These are phyloP conservation scores for Leccinum sublutescens DNA, from an alignment of 768 basidiomycete genomes.

Conservation along the genomic window DNA sequence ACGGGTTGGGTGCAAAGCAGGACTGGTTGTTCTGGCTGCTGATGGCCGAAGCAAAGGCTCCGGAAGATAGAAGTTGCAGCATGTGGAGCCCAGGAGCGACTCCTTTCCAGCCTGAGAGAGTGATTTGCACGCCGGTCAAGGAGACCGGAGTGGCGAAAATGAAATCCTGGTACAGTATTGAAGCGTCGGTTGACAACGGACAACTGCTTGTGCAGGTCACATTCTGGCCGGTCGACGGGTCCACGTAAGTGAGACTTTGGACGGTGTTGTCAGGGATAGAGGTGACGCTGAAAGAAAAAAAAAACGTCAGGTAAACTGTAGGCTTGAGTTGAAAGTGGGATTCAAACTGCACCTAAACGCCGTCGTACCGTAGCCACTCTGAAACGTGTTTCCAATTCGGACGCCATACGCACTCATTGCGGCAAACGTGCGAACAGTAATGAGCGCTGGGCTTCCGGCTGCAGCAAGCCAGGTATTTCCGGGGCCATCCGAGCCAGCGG, in stretches of 20 bases:
- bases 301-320: slow-evolving; percentile 8
- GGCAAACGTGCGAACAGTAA: slow-evolving; percentile 75
- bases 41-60: slow-evolving; percentile 83
- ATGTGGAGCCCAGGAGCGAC: slow-evolving; percentile 80
- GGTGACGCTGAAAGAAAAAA: slow-evolving; percentile 55
- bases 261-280: slow-evolving; percentile 89
- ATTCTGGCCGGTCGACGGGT: slow-evolving; percentile 73
- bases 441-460: slow-evolving; percentile 65
- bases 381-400: slow-evolving; percentile 90
- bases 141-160: slow-evolving; percentile 60
- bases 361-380: slow-evolving; percentile 77
- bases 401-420: slow-evolving; percentile 76
- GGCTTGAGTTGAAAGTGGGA: not conserved
- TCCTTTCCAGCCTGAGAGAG: slow-evolving; percentile 74
- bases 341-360: slow-evolving; percentile 64
- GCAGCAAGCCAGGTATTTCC: slow-evolving; percentile 83
- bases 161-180: slow-evolving; percentile 90
- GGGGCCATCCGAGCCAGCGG: slow-evolving; percentile 74
- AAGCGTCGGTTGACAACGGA: slow-evolving; percentile 74
- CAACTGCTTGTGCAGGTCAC: slow-evolving; percentile 76
- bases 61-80: slow-evolving; percentile 89
- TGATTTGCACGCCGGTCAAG: slow-evolving; percentile 91
- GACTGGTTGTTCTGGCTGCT: slow-evolving; percentile 56
- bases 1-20: slow-evolving; percentile 76
- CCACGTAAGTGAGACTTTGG: slow-evolving; percentile 71